These are phyloP conservation scores for Fusarium guadeloupense DNA, from an alignment of 2,329 filamentous ascomycete species.

Conservation along the genomic window DNA sequence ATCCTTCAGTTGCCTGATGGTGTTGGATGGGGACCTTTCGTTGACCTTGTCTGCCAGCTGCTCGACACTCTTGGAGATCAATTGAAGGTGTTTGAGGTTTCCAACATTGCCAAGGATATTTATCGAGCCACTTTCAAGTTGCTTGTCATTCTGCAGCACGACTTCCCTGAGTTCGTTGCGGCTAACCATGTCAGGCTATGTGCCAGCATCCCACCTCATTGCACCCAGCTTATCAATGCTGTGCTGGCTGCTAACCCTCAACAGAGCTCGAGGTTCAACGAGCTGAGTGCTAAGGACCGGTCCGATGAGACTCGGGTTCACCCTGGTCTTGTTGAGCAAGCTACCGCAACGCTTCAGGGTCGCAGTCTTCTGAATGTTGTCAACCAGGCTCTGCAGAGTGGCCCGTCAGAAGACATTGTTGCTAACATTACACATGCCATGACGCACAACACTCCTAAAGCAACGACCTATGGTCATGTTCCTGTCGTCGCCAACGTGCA, in stretches of 20 bases:
- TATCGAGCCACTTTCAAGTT: constrained; percentile 87
- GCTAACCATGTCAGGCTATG: constrained; percentile 87
- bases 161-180: constrained; percentile 92
- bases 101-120: constrained; percentile 78
- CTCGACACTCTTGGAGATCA: constrained; percentile 81
- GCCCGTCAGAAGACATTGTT: constrained; percentile 75
- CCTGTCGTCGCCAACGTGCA: constrained; percentile 73
- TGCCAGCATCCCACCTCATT: constrained; percentile 82
- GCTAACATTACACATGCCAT: constrained; percentile 80
- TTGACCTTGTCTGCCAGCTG: constrained; percentile 76
- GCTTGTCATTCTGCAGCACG: constrained; percentile 86
- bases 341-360: constrained; percentile 62
- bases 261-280: constrained; percentile 72
- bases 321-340: constrained; percentile 72
- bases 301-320: constrained; percentile 77
- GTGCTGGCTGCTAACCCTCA: constrained; percentile 85
- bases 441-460: constrained; percentile 64
- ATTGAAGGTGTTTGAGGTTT: constrained; percentile 76
- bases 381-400: constrained; percentile 67
- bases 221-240: constrained; percentile 87
- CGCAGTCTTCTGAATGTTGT: constrained; percentile 68
- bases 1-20: constrained; percentile 75
- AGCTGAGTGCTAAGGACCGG: constrained; percentile 76
- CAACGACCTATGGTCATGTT: constrained; percentile 72
- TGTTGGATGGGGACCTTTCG: constrained; percentile 79